These are phyloP conservation scores for Purshia tridentata DNA, from an alignment of 306 rosid genomes.

Conservation along the genomic window DNA sequence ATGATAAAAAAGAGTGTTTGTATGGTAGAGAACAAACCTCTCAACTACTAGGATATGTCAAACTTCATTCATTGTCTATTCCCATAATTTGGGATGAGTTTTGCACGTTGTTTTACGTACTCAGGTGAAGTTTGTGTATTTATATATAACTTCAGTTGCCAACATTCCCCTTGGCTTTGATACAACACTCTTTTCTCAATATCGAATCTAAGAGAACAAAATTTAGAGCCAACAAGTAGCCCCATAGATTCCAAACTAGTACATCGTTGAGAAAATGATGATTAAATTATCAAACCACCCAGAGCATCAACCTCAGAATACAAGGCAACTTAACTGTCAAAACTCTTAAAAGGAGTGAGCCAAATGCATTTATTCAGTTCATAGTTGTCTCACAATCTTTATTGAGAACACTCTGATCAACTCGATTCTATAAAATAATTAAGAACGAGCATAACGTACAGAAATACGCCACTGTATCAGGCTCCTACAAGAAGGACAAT, in stretches of 20 bases:
- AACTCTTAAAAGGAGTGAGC: constrained; percentile 34
- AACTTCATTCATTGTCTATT: too few species aligned
- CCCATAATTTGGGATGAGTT: too few species aligned
- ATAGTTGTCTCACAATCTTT: constrained; percentile 51
- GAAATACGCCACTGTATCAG: constrained; percentile 81
- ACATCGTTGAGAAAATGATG: constrained; percentile 4
- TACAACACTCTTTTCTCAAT: background rate
- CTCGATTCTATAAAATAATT: constrained; percentile 20
- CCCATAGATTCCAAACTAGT: background rate
- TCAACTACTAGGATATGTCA: too few species aligned
- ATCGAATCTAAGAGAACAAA: background rate
- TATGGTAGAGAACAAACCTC: too few species aligned
- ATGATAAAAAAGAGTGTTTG: too few species aligned
- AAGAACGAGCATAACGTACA: constrained; percentile 59
- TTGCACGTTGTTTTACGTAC: too few species aligned
- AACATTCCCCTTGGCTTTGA: background rate
- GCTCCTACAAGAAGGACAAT: constrained; percentile 93
- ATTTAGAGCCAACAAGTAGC: background rate
- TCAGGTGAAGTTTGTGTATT: too few species aligned
- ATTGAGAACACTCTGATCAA: constrained; percentile 55
- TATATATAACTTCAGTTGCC: background rate
- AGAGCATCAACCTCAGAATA: constrained; percentile 36
- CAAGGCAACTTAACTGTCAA: constrained; percentile 38
- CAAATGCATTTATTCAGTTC: constrained; percentile 54
- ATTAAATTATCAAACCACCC: constrained; percentile 5